phyloP scores from a whole-genome alignment of 345 rosid genomes.

The Brassica napus region Da-Ae NC_063448.1:39369501-39370000 shows the following conservation, averaged over 20 bases:
- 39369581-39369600: constrained; percentile 76
- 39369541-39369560: constrained; percentile 58
- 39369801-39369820: constrained; percentile 47
- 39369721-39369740: constrained; percentile 70
- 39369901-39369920: too few relatives aligned
- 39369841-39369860: neutral
- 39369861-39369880: neutral
- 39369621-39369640: constrained; percentile 93
- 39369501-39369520: neutral
- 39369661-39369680: constrained; percentile 65
- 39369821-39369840: neutral
- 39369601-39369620: constrained; percentile 72
- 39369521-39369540: constrained; percentile 19
- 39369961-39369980: too few relatives aligned
- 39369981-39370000: too few relatives aligned
- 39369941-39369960: neutral
- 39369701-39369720: constrained; percentile 67
- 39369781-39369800: constrained; percentile 67
- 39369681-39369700: constrained; percentile 79
- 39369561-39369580: constrained; percentile 85
- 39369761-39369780: constrained; percentile 86
- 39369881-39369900: neutral
- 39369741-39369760: constrained; percentile 87
- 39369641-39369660: constrained; percentile 94
- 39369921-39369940: neutral